Conservation (phyloP, 345 rosid genomes). For the Bruguiera parviflora region DNA sequence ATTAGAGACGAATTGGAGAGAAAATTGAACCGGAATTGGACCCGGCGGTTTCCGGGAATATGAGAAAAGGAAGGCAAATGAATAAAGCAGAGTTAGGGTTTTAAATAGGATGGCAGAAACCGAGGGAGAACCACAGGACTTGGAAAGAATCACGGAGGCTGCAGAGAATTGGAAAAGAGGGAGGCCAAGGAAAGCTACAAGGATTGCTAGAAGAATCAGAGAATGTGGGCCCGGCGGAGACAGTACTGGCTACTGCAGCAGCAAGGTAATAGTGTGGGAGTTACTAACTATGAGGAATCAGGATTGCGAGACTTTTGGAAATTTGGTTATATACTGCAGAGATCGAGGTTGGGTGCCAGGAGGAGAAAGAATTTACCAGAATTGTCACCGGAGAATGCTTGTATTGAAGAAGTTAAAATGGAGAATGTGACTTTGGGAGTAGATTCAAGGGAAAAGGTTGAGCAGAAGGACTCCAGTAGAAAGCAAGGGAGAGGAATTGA, state of each 20-base stretch:
- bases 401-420: neutral
- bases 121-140: conserved; percentile 8
- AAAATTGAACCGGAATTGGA: conserved; percentile 6
- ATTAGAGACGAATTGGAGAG: neutral
- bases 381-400: conserved; percentile 11
- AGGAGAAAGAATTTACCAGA: conserved; percentile 21
- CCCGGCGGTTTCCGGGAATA: conserved; percentile 9
- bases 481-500: neutral
- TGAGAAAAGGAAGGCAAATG: conserved; percentile 8
- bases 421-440: neutral
- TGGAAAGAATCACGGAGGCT: neutral
- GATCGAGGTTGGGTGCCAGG: conserved; percentile 12
- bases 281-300: conserved; percentile 10
- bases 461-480: neutral
- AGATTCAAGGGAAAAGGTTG: neutral
- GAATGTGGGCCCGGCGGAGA: conserved; percentile 2
- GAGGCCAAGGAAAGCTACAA: conserved; percentile 26
- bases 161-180: conserved; percentile 21
- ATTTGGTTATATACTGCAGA: conserved; percentile 13
- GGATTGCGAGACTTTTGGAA: conserved; percentile 5
- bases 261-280: conserved; percentile 18
- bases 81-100: conserved; percentile 31
- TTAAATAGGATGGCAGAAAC: conserved; percentile 17
- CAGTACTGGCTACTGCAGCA: neutral
- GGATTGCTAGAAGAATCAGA: conserved; percentile 16